A percentile compares a stretch with the other conserved stretches of the same genome.
Evolutionary conservation across 2,329 filamentous ascomycete genomes (phyloP).

Genomic region (Colletotrichum sansevieriae): DNA sequence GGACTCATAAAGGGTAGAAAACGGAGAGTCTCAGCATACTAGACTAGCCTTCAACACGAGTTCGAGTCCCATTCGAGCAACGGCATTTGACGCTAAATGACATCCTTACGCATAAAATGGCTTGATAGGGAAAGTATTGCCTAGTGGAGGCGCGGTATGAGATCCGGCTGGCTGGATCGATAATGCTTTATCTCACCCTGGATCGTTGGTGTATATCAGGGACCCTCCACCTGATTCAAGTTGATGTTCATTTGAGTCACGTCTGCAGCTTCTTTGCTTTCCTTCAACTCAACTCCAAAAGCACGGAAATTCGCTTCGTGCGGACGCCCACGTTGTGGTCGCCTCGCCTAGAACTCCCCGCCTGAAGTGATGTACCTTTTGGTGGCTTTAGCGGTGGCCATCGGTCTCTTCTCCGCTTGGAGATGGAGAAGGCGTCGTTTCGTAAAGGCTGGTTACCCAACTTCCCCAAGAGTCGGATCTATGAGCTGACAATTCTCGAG

Average conservation of each 20-base stretch:
- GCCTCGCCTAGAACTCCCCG: no score
- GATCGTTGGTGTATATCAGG: conserved; percentile 6
- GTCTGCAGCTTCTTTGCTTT: background rate
- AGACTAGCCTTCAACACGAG: background rate
- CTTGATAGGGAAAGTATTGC: background rate
- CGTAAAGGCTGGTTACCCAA: background rate
- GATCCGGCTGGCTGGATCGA: conserved; percentile 13
- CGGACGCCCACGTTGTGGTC: no score
- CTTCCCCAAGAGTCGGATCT: fast-evolving
- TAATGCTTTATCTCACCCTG: conserved; percentile 24
- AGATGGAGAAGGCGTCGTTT: conserved; percentile 12
- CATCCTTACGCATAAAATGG: background rate
- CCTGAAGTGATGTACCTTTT: conserved; percentile 17
- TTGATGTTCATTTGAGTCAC: background rate
- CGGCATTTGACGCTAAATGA: background rate
- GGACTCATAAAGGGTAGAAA: no score
- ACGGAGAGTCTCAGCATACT: no score
- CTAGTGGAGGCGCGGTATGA: background rate
- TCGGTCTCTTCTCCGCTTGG: conserved; percentile 17
- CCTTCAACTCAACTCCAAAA: background rate
- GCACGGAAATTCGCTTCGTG: no score
- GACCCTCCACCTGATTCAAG: conserved; percentile 3
- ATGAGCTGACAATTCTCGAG: background rate
- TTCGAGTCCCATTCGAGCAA: conserved; percentile 16
- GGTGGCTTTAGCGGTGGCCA: conserved; percentile 16